phyloP scores from a whole-genome alignment of 139 green algal genomes.

The Penium margaritaceum region DNA sequence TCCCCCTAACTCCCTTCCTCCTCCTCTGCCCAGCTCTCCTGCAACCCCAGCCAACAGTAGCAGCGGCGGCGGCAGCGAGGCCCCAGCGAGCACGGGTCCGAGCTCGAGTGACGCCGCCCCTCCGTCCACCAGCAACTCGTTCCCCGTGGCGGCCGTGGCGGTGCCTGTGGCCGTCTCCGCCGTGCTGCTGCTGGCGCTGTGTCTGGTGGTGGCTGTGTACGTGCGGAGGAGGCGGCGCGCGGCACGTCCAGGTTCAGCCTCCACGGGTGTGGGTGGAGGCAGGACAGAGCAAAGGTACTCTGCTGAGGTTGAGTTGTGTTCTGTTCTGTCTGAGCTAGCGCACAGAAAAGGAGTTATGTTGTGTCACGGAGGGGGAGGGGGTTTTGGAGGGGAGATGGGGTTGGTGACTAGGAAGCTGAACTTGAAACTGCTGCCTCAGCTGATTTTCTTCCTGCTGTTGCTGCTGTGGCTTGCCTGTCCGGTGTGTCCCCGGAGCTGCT shows the following conservation, averaged over 20 bases:
- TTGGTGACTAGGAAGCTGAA: no score
- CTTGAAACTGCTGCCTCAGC: no score
- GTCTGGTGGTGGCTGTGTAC: background rate
- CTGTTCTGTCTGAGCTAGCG: background rate
- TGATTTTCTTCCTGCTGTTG: no score
- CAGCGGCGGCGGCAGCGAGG: no score
- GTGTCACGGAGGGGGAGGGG: no score
- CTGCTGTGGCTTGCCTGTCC: no score
- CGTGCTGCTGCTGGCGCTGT: conserved; percentile 2
- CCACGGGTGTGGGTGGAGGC: background rate
- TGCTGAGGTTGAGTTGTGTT: background rate
- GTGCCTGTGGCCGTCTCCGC: background rate
- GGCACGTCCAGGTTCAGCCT: background rate
- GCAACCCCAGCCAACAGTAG: no score
- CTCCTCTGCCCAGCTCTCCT: no score
- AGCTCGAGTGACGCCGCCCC: background rate
- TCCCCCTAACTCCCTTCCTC: background rate
- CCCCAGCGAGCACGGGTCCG: background rate
- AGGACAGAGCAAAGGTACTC: no score
- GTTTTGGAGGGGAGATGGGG: no score
- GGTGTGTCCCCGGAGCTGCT: no score
- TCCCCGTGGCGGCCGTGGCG: conserved; percentile 20
- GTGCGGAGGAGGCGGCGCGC: no score
- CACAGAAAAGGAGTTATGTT: background rate
- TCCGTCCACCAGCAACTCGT: background rate